Evolutionary conservation across 495 filamentous ascomycete genomes (phyloP).

Genomic region (Letharia lupina): DNA sequence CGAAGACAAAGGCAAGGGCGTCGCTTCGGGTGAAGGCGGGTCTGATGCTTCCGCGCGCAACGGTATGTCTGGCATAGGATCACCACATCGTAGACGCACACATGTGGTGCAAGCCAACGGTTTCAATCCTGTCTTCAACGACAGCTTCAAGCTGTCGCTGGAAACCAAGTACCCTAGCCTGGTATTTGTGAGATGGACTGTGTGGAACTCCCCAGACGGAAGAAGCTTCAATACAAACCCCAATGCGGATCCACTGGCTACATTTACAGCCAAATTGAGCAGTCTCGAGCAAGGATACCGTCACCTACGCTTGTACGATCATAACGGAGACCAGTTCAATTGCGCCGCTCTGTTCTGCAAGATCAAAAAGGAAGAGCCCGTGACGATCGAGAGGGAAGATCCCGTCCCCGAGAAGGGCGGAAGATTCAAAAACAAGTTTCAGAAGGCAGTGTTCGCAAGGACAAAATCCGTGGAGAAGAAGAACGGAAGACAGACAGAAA

Average conservation of each 20-base stretch:
- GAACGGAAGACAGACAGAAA: slow-evolving; percentile 16
- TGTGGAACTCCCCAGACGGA: slow-evolving; percentile 71
- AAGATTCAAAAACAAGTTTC: slow-evolving; percentile 31
- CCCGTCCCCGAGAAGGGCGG: slow-evolving; percentile 43
- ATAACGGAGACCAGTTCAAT: slow-evolving; percentile 79
- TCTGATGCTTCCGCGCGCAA: slow-evolving; percentile 61
- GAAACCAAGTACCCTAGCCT: slow-evolving; percentile 87
- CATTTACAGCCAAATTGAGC: slow-evolving; percentile 84
- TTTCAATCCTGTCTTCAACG: slow-evolving; percentile 80
- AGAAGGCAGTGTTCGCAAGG: slow-evolving; percentile 43
- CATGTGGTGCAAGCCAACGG: slow-evolving; percentile 75
- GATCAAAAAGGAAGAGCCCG: slow-evolving; percentile 57
- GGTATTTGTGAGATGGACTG: slow-evolving; percentile 89
- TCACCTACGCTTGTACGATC: slow-evolving; percentile 85
- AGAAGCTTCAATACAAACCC: slow-evolving; percentile 50
- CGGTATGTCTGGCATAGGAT: slow-evolving; percentile 62
- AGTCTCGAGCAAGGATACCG: slow-evolving; percentile 92
- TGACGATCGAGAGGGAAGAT: slow-evolving; percentile 44
- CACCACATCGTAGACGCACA: slow-evolving; percentile 70
- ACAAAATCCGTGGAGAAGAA: slow-evolving; percentile 38
- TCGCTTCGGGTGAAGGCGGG: slow-evolving; percentile 57
- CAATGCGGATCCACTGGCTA: slow-evolving; percentile 60
- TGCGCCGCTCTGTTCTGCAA: slow-evolving; percentile 92
- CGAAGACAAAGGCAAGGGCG: slow-evolving; percentile 71
- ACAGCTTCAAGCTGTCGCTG: slow-evolving; percentile 63